Conservation (phyloP, 1,284 basidiomycete genomes). For the Leccinum insolens region DNA sequence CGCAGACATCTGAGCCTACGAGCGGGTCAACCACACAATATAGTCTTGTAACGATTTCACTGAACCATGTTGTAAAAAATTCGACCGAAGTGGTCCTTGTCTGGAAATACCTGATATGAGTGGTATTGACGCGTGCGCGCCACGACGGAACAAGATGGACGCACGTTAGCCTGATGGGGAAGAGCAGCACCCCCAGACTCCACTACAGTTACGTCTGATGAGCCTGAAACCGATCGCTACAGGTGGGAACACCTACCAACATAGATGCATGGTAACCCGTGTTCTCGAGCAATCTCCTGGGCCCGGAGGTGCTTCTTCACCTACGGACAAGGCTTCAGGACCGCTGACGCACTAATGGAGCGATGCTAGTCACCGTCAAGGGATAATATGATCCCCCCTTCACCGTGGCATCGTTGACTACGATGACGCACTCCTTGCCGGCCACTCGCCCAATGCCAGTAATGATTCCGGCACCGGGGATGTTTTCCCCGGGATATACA, state of each 20-base stretch:
- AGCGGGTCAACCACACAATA: constrained; percentile 14
- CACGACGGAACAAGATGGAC: not conserved
- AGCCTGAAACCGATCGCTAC: constrained; percentile 9
- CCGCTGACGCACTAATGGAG: not conserved
- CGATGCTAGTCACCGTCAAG: constrained; percentile 62
- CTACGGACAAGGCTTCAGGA: constrained; percentile 37
- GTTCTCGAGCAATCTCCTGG: constrained; percentile 91
- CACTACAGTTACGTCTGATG: constrained; percentile 48
- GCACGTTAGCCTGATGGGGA: constrained; percentile 89
- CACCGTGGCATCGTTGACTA: constrained; percentile 94
- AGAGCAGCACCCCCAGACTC: constrained; percentile 94
- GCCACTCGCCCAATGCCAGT: constrained; percentile 85
- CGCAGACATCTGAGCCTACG: constrained; percentile 87
- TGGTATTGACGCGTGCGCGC: constrained; percentile 15
- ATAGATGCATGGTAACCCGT: constrained; percentile 91
- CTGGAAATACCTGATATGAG: constrained; percentile 66
- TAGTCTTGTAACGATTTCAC: constrained; percentile 9
- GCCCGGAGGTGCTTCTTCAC: constrained; percentile 96
- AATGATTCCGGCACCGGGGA: constrained; percentile 91
- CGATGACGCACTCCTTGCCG: constrained; percentile 84
- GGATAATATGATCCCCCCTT: constrained; percentile 95
- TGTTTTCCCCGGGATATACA: constrained; percentile 77
- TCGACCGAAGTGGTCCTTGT: constrained; percentile 91
- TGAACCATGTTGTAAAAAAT: constrained; percentile 97
- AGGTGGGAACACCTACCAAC: constrained; percentile 58